Percentiles rank a stretch among this genome's conserved stretches.
Evolutionary conservation across 192 early-diverging fungal genomes (phyloP).

Genomic region (Phlyctochytrium arcticum): DNA sequence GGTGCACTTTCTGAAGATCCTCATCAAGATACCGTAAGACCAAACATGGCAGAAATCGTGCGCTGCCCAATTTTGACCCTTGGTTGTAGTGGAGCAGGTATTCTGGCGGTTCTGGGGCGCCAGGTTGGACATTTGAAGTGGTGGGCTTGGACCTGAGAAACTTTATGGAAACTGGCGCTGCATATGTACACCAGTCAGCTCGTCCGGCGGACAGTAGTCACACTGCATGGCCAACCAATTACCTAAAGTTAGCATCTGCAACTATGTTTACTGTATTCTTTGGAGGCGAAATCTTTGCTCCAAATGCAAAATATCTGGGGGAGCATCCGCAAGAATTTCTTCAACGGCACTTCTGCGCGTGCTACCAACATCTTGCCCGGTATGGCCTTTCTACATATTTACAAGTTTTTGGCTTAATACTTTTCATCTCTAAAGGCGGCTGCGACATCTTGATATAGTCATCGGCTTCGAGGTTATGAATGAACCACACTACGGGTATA

Average conservation of each 20-base stretch:
- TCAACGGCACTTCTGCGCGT: constrained; percentile 61
- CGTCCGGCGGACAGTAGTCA: constrained; percentile 24
- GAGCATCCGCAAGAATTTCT: constrained; percentile 62
- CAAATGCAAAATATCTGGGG: constrained; percentile 61
- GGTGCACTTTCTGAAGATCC: constrained; percentile 53
- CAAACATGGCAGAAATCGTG: background rate
- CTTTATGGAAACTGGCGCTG: constrained; percentile 74
- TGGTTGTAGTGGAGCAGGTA: constrained; percentile 47
- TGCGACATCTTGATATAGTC: constrained; percentile 60
- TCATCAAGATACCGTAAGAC: constrained; percentile 73
- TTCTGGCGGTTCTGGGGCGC: constrained; percentile 79
- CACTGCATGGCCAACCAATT: constrained; percentile 85
- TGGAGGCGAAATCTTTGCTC: constrained; percentile 69
- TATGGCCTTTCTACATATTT: constrained; percentile 17
- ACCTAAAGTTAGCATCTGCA: constrained; percentile 73
- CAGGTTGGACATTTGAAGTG: constrained; percentile 83
- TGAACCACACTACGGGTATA: constrained; percentile 71
- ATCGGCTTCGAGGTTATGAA: constrained; percentile 81
- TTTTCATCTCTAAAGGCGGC: constrained; percentile 39
- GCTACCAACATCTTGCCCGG: constrained; percentile 67
- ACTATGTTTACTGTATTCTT: constrained; percentile 87
- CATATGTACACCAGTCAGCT: constrained; percentile 63
- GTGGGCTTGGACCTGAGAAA: constrained; percentile 68
- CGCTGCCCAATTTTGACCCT: background rate
- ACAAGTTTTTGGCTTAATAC: background rate